phyloP scores from a whole-genome alignment of 345 rosid species.

The Gossypium rotundifolium region DNA sequence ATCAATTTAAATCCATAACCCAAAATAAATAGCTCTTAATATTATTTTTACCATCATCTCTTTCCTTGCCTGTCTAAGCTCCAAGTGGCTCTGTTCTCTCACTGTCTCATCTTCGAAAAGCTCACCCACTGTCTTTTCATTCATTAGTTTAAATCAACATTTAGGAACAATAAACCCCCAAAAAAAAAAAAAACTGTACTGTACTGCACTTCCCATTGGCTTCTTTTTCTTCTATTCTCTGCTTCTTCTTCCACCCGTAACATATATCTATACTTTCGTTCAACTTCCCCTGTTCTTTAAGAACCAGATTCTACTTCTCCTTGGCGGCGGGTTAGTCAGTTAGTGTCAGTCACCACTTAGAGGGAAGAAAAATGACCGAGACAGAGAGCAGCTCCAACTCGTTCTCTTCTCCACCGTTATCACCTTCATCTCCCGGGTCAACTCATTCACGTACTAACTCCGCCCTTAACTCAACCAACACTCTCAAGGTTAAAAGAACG shows the following conservation, averaged over 20 bases:
- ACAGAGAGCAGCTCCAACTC: conserved; percentile 37
- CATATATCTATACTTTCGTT: background rate
- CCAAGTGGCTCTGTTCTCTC: too few relatives aligned
- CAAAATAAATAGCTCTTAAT: too few relatives aligned
- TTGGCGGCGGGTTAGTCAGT: background rate
- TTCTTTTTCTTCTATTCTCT: conserved; percentile 5
- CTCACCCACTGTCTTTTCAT: background rate
- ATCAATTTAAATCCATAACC: too few relatives aligned
- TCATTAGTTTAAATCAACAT: background rate
- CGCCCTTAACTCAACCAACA: conserved; percentile 5
- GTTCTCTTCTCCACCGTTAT: conserved; percentile 11
- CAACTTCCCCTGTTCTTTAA: background rate
- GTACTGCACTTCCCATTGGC: background rate
- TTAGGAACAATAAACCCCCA: background rate
- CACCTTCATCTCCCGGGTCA: conserved; percentile 18
- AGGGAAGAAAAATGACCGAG: conserved; percentile 18
- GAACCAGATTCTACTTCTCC: background rate
- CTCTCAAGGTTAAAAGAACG: conserved; percentile 14
- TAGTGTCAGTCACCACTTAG: background rate
- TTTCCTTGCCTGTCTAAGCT: too few relatives aligned
- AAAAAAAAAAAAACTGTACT: background rate
- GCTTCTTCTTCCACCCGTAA: conserved; percentile 1
- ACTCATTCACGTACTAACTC: conserved; percentile 7
- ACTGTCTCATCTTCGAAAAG: too few relatives aligned
- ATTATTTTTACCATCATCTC: too few relatives aligned